Base-by-base conservation (phyloP, 768 basidiomycete species). In the Krasilnikovozyma curviuscula region DNA sequence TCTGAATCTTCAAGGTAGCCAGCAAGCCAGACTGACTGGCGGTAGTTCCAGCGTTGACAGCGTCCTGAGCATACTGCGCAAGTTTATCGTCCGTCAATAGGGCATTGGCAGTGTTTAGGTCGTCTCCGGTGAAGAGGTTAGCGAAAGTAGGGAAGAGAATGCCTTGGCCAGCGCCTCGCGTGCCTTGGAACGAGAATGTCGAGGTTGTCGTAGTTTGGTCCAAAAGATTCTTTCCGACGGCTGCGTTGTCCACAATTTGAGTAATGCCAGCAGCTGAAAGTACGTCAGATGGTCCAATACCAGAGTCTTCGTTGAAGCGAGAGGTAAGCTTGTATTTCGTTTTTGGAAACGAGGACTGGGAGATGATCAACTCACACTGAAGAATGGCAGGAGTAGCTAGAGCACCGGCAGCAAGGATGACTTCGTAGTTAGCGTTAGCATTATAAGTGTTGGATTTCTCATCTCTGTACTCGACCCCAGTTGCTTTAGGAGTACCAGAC, bases 161-260 rank as follows among this genome's bases (percentile, higher is more conserved):
- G 7, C 28, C 46, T 38, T 56, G 58, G 4, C 46, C 58, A 14
- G 45, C 56, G n/a, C 51, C 58, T 14, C 51, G 34, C 27, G 46
- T 41, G 1, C 48, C 54, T 13, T 21, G 44, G 39, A 54, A 55
- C 28, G 21, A 40, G 45, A 44, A 59, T 25, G 51, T 46, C 10
- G 58, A 58, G 16, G 58, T 61, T 0, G 54, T 57, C 28, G 58
- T 59, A 12, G 56, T 56, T 48, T 61, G 59, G 37, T 62, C 61
- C 39, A 58, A 53, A n/a, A 62, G 46, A 39, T 60, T 60, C 46
- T 47, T 44, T 12, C 61, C 61, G 44, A 61, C 53, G 3, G 61
- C 59, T n/a, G n/a, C n/a, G 10, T 60, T 48, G 33, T 62, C 53
- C 28, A 62, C 54, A 13, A 32, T 24, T 32, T 53, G 52, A n/a